Evolutionary conservation across 129 eudicot species (phyloP).

Genomic region (sunflower (Helianthus annuus)): DNA sequence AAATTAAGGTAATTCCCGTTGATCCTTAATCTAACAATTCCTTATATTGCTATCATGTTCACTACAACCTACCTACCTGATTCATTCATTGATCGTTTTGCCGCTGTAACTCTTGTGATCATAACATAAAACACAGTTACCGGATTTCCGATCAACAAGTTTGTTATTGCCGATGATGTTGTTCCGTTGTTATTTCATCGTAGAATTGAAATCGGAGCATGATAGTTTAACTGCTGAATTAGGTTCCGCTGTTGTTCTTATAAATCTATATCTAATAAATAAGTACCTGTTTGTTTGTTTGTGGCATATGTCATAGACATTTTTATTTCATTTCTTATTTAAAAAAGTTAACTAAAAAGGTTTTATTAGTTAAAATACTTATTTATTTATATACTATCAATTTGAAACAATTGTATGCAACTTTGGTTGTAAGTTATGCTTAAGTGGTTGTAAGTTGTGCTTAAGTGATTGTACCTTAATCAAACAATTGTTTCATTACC

Average conservation of each 20-base stretch:
- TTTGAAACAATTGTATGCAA: no score
- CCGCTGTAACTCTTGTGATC: slow-evolving; percentile 6
- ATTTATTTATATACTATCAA: no score
- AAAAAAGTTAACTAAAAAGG: no score
- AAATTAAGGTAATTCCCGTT: slow-evolving; percentile 16
- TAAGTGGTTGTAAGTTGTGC: no score
- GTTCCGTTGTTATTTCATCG: slow-evolving; percentile 2
- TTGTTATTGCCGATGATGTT: slow-evolving; percentile 1
- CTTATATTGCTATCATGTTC: slow-evolving; percentile 5
- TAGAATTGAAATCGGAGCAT: slow-evolving; percentile 8
- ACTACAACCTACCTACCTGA: background rate
- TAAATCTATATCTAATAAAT: background rate
- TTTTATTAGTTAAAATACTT: no score
- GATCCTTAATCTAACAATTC: slow-evolving; percentile 6
- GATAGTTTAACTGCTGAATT: slow-evolving; percentile 2
- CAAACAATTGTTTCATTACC: no score
- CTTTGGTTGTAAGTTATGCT: no score
- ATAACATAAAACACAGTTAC: background rate
- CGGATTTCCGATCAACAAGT: slow-evolving; percentile 12
- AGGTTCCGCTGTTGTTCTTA: slow-evolving; percentile 13
- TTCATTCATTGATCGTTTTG: slow-evolving; percentile 1
- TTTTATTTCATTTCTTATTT: no score
- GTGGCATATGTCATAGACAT: no score
- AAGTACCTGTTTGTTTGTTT: no score
- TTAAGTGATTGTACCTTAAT: no score